A percentile compares a stretch with the other conserved stretches of the same genome.
Conservation (phyloP, 495 filamentous ascomycete species). For the Parachaetomium inaequale region DNA sequence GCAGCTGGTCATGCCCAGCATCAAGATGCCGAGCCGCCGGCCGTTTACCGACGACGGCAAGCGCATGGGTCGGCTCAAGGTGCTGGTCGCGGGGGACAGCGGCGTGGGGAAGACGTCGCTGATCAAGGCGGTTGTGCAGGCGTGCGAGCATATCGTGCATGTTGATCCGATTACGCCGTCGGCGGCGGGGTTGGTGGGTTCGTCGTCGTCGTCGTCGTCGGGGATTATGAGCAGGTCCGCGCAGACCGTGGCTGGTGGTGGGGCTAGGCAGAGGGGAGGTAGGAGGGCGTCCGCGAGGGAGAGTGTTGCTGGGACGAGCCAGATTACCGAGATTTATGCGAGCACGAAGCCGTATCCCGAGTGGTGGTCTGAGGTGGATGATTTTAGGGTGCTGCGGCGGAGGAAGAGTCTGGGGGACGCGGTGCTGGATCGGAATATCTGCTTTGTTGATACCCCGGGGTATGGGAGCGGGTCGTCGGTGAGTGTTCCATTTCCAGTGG, state of each 20-base stretch:
- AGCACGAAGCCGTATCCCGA: conserved; percentile 88
- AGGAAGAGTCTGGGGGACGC: conserved; percentile 78
- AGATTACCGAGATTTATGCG: conserved; percentile 80
- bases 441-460: conserved; percentile 91
- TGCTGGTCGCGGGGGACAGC: conserved; percentile 78
- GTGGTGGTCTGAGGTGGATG: conserved; percentile 93
- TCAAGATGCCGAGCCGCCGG: conserved; percentile 87
- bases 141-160: conserved; percentile 95
- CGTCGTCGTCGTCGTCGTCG: conserved; percentile 8
- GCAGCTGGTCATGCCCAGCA: conserved; percentile 96
- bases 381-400: conserved; percentile 62
- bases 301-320: conserved; percentile 36
- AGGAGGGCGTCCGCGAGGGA: conserved; percentile 5
- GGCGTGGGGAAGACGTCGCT: conserved; percentile 87
- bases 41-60: conserved; percentile 89
- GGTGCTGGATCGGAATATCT: conserved; percentile 87
- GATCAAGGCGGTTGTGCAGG: conserved; percentile 89
- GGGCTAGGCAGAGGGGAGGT: conserved; percentile 4
- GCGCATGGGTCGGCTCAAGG: conserved; percentile 78
- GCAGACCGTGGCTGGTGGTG: not conserved
- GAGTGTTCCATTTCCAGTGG: conserved; percentile 23
- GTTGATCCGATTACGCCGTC: conserved; percentile 70
- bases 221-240: conserved; percentile 20
- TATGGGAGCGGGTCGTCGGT: conserved; percentile 60
- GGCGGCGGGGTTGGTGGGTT: conserved; percentile 24